Evolutionary conservation across 495 filamentous ascomycete species (phyloP).

Genomic region (Aspergillus bertholletiae): DNA sequence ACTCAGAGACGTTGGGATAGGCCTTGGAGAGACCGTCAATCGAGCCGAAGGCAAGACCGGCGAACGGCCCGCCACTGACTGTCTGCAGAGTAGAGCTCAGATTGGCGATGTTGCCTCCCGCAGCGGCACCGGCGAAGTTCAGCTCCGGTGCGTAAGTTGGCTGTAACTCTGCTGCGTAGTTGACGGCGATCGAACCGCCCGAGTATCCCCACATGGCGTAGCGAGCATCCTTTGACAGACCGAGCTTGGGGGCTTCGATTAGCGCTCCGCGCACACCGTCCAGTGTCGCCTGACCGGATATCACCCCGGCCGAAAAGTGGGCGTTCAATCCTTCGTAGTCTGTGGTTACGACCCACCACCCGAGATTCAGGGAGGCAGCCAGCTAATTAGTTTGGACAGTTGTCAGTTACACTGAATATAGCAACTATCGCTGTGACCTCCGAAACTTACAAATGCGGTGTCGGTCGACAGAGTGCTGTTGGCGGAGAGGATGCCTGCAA

Average conservation of each 20-base stretch:
- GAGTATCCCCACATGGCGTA: slow-evolving; percentile 50
- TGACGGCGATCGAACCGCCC: slow-evolving; percentile 45
- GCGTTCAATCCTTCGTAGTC: slow-evolving; percentile 25
- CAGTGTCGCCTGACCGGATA: slow-evolving; percentile 1
- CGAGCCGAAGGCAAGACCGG: slow-evolving; percentile 12
- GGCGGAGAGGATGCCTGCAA: background rate
- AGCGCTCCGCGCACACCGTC: slow-evolving; percentile 2
- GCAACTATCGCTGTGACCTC: background rate
- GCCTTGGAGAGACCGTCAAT: slow-evolving; percentile 13
- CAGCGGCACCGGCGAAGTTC: slow-evolving; percentile 33
- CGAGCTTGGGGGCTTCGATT: background rate
- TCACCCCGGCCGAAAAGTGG: slow-evolving; percentile 11
- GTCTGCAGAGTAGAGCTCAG: slow-evolving; percentile 3
- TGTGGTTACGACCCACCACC: slow-evolving; percentile 19
- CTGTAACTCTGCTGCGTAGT: slow-evolving; percentile 46
- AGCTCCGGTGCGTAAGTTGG: slow-evolving; percentile 48
- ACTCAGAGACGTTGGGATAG: slow-evolving; percentile 11
- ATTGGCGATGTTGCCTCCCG: slow-evolving; percentile 37
- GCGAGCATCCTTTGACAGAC: background rate
- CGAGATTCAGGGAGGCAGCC: slow-evolving; percentile 16
- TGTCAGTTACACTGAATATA: background rate
- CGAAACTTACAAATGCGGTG: slow-evolving; percentile 9
- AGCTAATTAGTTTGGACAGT: slow-evolving; percentile 1
- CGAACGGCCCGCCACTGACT: slow-evolving; percentile 8
- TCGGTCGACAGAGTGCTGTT: slow-evolving; percentile 7